Conservation (phyloP, 208 protist species). For the Herpetomonas samuelpessoai region DNA sequence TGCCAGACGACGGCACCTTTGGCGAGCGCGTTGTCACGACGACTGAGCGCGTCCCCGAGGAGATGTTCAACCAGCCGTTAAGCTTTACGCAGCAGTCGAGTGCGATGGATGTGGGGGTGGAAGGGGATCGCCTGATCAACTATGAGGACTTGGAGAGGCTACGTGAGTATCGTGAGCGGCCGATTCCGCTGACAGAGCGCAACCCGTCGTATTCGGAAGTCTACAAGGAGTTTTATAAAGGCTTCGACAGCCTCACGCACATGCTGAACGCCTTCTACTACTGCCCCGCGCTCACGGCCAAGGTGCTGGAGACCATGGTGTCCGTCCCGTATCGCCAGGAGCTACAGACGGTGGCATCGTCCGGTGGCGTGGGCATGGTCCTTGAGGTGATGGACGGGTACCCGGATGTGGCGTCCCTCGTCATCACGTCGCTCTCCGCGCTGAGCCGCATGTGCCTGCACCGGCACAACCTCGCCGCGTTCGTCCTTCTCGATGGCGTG, state of each 20-base stretch:
- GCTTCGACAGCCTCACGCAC: conserved; percentile 58
- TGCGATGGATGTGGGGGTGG: conserved; percentile 25
- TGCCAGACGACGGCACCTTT: neutral
- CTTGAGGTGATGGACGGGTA: conserved; percentile 81
- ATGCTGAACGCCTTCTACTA: conserved; percentile 79
- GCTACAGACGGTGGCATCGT: conserved; percentile 33
- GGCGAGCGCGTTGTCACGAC: conserved; percentile 1
- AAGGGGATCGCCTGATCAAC: conserved; percentile 32
- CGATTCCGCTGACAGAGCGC: conserved; percentile 27
- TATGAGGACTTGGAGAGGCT: conserved; percentile 30
- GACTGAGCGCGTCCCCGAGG: conserved; percentile 8
- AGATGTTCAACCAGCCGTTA: conserved; percentile 30
- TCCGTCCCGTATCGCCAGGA: conserved; percentile 22
- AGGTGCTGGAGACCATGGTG: conserved; percentile 45
- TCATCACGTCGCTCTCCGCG: conserved; percentile 49
- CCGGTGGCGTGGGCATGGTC: conserved; percentile 65
- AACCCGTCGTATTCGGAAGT: conserved; percentile 51
- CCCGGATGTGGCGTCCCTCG: conserved; percentile 63
- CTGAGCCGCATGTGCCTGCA: conserved; percentile 68
- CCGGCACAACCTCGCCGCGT: conserved; percentile 47
- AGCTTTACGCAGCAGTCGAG: conserved; percentile 22
- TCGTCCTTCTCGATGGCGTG: conserved; percentile 69
- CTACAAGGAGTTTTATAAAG: conserved; percentile 71
- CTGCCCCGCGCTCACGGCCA: conserved; percentile 40
- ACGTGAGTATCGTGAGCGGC: conserved; percentile 5